Evolutionary conservation across 495 filamentous ascomycete genomes (phyloP), one percentile per base, ranked within the genome.

Genomic region (Melanomma pulvis-pyrius): DNA sequence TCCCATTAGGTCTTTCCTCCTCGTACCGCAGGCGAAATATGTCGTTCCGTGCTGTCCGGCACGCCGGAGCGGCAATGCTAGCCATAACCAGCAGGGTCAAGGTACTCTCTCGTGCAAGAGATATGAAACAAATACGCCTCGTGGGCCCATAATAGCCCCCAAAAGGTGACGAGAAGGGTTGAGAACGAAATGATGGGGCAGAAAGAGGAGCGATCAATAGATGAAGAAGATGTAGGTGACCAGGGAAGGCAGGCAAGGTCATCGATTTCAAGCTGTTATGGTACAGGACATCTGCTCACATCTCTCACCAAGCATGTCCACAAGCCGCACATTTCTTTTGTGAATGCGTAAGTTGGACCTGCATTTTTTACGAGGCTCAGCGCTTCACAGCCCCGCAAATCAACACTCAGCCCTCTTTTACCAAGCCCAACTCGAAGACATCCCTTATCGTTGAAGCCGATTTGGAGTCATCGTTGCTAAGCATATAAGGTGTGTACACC

Each of bases 11-110:
- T 6, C 48, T 9, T 0, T 29, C 13, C n/a, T 63, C 60, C 41
- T 54, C 50, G 24, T 63, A 47, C 17, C 47, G 60, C 17, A 54
- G 24, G 12, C 13, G 15, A 9, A 54, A 41, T 24, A 63, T 54
- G 8, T 54, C 49, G 25, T 55, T 47, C 8, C 60, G 49, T 26
- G 60, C 60, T 5, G 34, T 24, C 24, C 15, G 6, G 47, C 60
- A 63, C 11, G 30, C 50, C 1, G 60, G 48, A 7, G n/a, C 39
- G 8, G 5, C 5, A 17, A n/a, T 15, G 39, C 17, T 44, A 44
- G 39, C 17, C 39, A 44, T 44, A n/a, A 44, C 39, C n/a, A 44
- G 39, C 13, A 3, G 17, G 17, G 8, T 44, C 39, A 44, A 44
- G 39, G 39, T 44, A 44, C 9, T 44, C 39, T 44, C 39, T 44